Evolutionary conservation across 768 basidiomycete species (phyloP).

Genomic region (Tricholoma flavovirens): DNA sequence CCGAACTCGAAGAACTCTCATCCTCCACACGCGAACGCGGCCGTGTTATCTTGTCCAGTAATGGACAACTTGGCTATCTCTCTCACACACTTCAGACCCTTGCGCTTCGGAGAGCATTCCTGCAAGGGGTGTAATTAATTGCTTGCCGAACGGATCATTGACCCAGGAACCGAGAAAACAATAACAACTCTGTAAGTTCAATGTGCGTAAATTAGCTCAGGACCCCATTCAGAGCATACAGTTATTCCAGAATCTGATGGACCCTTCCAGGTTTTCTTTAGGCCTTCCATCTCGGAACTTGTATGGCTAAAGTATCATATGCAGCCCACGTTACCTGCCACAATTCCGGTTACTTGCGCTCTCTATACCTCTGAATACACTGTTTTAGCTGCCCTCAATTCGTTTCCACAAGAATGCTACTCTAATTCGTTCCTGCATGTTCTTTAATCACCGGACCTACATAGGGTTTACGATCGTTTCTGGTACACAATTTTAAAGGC

Average conservation of each 20-base stretch:
- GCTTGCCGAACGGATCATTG: neutral
- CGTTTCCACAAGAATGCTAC: neutral
- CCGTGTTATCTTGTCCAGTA: neutral
- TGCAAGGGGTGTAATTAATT: neutral
- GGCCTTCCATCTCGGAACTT: neutral
- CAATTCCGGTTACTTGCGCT: neutral
- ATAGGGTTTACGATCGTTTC: neutral
- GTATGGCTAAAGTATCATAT: neutral
- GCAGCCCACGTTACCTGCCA: neutral
- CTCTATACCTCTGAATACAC: neutral
- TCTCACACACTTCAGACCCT: too few relatives aligned
- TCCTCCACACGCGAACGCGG: neutral
- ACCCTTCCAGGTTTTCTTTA: neutral
- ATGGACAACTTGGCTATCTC: neutral
- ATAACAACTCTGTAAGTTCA: neutral
- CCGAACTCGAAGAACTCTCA: neutral
- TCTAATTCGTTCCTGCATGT: neutral
- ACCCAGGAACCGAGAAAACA: neutral
- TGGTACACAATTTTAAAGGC: neutral
- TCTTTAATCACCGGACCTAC: neutral
- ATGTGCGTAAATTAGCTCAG: neutral
- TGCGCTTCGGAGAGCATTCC: neutral
- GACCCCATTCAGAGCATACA: neutral
- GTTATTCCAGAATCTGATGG: constrained; percentile 2
- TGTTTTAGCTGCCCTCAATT: neutral